Evolutionary conservation across 2,329 filamentous ascomycete genomes (phyloP).

Genomic region (Trichocomaceae sp.): DNA sequence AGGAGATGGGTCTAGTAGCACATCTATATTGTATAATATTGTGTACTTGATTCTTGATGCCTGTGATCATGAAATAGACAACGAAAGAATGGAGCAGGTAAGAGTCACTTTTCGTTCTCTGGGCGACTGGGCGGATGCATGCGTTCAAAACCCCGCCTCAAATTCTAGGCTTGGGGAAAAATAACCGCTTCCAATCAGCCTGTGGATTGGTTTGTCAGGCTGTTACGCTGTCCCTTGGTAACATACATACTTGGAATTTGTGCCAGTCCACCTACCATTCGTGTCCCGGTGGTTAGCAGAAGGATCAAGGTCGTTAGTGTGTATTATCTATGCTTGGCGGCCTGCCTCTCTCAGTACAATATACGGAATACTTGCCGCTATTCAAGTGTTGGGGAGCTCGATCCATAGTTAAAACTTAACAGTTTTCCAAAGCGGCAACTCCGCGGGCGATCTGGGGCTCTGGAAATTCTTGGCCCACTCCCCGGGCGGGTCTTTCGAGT

Average conservation of each 20-base stretch:
- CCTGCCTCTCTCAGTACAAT: neutral
- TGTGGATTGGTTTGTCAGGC: neutral
- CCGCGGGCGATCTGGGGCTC: too few relatives aligned
- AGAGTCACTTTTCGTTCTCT: neutral
- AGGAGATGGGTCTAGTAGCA: neutral
- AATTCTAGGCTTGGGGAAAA: neutral
- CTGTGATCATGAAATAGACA: neutral
- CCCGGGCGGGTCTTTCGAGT: neutral
- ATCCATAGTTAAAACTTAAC: too few relatives aligned
- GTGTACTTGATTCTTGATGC: neutral
- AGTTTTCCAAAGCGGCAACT: too few relatives aligned
- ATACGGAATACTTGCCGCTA: neutral
- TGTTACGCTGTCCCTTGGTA: neutral
- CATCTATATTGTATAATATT: neutral
- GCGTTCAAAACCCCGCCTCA: neutral
- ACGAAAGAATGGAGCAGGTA: neutral
- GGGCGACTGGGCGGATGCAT: neutral
- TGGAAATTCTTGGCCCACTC: neutral
- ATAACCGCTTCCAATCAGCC: neutral
- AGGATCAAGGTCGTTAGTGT: neutral
- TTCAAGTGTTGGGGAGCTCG: too few relatives aligned
- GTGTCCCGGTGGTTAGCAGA: neutral
- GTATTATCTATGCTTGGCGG: neutral
- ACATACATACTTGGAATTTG: too few relatives aligned
- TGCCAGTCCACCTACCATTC: neutral